Evolutionary conservation across 1,139 yeast genomes (phyloP), one percentile per base, ranked within the genome.

Genomic region (Candida sanyaensis): DNA sequence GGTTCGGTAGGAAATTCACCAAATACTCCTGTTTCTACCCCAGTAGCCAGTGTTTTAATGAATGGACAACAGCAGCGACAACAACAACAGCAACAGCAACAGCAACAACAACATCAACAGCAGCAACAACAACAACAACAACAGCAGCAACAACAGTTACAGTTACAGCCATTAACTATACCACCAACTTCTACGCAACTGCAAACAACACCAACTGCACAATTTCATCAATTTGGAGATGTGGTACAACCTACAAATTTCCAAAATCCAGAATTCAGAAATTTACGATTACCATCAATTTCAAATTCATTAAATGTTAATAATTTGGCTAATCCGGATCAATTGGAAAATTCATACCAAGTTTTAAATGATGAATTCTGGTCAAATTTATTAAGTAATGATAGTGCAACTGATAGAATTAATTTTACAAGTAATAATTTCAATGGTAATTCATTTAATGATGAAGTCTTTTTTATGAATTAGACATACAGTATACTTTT

Each of bases 361-460:
- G 65, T 70, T 13, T 60, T 74, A 13, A 71, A 73, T 42, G 79
- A 73, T 52, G 79, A 74, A 49, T 74, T 73, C 51, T 74, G 79
- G 79, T 62, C 71, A 7, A 75, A 74, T 50, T 62, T 74, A 40
- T 60, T 74, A 39, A 67, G 71, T 48, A 62, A 74, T 1, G 70
- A 62, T 42, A 56, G 71, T 8, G 10, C 41, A 5, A 30, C 52
- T 26, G 72, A 73, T 55, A 62, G 65, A 47, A 62, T 73, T 42
- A 68, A 71, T 50, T 69, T 73, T 45, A 62, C 72, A n/a, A 68
- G 59, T 49, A 63, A 58, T 44, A 56, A 56, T 38, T 50, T 53
- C 11, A 46, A 55, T 34, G 47, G 45, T 8, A 48, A 55, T 13
- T 56, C 51, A 31, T 30, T 51, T 9, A 53, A 61, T 37, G 72